Percentiles rank a stretch among this genome's conserved stretches.
These are phyloP conservation scores for Alternaria arbusti DNA, from an alignment of 2,329 filamentous ascomycete genomes.

Conservation along the genomic window DNA sequence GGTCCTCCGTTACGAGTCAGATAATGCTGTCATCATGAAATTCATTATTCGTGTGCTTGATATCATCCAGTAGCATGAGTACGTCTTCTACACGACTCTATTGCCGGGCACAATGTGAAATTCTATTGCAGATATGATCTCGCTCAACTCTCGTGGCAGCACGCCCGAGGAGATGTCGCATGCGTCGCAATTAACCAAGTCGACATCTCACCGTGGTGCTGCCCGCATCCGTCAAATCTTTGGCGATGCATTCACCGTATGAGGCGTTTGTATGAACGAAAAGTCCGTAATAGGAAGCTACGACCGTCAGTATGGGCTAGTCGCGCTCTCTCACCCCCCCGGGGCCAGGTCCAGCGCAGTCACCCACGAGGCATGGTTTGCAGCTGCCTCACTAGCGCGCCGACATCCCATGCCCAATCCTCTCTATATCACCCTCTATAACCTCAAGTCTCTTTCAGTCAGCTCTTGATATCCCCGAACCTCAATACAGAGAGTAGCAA, in stretches of 20 bases:
- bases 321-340: slow-evolving; percentile 9
- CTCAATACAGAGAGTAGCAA: not conserved
- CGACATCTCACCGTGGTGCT: not conserved
- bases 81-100: not conserved
- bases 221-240: not conserved
- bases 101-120: not conserved
- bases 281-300: not conserved
- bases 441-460: not conserved
- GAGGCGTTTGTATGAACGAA: not conserved
- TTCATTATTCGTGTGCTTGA: slow-evolving; percentile 3
- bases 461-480: not conserved
- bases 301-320: not conserved
- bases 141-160: not conserved
- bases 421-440: not conserved
- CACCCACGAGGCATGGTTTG: not conserved
- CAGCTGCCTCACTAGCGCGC: not conserved
- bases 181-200: not conserved
- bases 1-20: slow-evolving; percentile 27
- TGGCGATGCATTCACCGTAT: not conserved
- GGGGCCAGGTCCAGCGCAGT: not conserved
- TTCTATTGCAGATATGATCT: not conserved
- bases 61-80: not conserved
- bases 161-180: not conserved
- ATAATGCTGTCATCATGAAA: slow-evolving; percentile 1
- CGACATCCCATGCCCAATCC: not conserved